Evolutionary conservation across 495 filamentous ascomycete genomes (phyloP), one percentile per base, ranked within the genome.

Genomic region (Gamarada debralockiae): DNA sequence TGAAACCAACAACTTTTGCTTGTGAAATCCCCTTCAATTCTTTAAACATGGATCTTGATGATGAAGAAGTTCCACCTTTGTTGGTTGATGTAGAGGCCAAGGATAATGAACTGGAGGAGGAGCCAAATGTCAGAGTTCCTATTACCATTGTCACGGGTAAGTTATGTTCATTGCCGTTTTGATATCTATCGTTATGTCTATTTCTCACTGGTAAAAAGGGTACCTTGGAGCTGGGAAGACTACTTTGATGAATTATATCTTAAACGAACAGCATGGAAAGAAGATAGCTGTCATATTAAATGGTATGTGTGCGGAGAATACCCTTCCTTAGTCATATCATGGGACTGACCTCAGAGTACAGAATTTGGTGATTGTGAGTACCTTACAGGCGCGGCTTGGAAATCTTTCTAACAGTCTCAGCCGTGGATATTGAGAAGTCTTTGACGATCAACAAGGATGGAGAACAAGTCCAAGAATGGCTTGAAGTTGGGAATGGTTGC

Each of bases 211-310:
- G 42, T 6, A 37, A 20, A 15, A 44, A 79, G 77, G 80, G 7
- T 98, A 97, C 60, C 80, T 98, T 15, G 93, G 93, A 25, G 87
- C 93, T 21, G 93, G 93, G 17, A 98, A 98, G 67, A 97, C 92
- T 0, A 97, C 95, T 0, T 72, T 98, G 6, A 73, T 98, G 40
- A 98, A 98, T 63, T 95, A 97, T 66, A 97, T 98, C 38, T 75
- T 98, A 31, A 90, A 82, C 18, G 90, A 91, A 55, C 83, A 89
- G 48, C 93, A 97, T 78, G 92, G 92, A 63, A 97, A 97, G 75
- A 93, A 85, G 66, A 90, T 98, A 65, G 93, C 93, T 9, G 93
- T 98, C 22, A 98, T 98, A 52, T 81, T 97, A 72, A 98, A 98
- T 68, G 92, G 90, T 81, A 65, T 29, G 31, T 37, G 39, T 38